These are phyloP conservation scores for Aspergillus aculeatus DNA, from an alignment of 2,329 filamentous ascomycete species.

Conservation along the genomic window DNA sequence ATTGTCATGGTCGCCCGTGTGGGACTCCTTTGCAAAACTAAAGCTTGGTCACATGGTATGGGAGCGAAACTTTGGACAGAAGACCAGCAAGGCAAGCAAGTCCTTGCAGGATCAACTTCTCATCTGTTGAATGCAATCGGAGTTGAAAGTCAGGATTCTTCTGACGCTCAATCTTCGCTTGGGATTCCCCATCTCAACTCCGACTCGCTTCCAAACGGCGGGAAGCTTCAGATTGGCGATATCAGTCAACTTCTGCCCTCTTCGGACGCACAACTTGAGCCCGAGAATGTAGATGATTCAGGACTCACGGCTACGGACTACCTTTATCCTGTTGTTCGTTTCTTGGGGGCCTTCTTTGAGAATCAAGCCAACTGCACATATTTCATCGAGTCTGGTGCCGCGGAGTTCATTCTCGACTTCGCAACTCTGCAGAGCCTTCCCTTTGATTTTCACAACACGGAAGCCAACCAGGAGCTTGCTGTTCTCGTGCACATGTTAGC, in stretches of 20 bases:
- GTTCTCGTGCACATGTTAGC: conserved; percentile 74
- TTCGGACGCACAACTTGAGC: conserved; percentile 31
- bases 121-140: conserved; percentile 39
- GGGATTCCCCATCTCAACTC: conserved; percentile 30
- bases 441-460: conserved; percentile 66
- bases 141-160: conserved; percentile 24
- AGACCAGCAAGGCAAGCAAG: conserved; percentile 56
- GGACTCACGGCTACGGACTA: conserved; percentile 64
- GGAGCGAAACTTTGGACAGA: conserved; percentile 75
- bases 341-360: conserved; percentile 73
- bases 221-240: conserved; percentile 34
- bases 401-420: conserved; percentile 81
- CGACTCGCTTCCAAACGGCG: conserved; percentile 37
- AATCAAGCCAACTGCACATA: conserved; percentile 70
- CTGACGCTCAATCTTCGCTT: conserved; percentile 24
- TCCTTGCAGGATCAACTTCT: conserved; percentile 57
- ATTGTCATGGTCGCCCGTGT: conserved; percentile 86
- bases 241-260: conserved; percentile 28
- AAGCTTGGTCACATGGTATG: conserved; percentile 67
- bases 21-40: conserved; percentile 67
- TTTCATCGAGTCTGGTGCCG: conserved; percentile 76
- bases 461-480: conserved; percentile 68
- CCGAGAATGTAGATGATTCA: conserved; percentile 51
- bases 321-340: conserved; percentile 72
- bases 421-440: conserved; percentile 78